These are phyloP conservation scores for Lichtheimia hyalospora DNA, from an alignment of 371 early-diverging fungal species.

Conservation along the genomic window DNA sequence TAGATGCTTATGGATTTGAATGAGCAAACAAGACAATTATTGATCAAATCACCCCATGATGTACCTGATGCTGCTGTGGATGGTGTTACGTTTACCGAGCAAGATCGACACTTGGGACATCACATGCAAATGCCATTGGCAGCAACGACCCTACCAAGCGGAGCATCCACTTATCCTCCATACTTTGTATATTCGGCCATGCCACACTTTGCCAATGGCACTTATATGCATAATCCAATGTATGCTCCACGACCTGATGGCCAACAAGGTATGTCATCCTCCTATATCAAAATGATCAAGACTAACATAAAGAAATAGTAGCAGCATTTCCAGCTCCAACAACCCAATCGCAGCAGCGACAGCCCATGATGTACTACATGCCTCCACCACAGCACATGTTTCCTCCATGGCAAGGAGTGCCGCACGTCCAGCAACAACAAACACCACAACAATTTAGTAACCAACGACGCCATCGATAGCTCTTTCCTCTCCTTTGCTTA, in stretches of 20 bases:
- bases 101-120: not conserved
- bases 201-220: slow-evolving; percentile 6
- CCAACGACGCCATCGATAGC: slow-evolving; percentile 5
- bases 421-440: not conserved
- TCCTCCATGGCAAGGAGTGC: slow-evolving; percentile 12
- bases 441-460: not conserved
- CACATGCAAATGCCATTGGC: slow-evolving; percentile 6
- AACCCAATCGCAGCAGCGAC: slow-evolving; percentile 3
- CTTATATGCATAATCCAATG: not conserved
- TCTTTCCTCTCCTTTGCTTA: not conserved
- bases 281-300: too few relatives aligned
- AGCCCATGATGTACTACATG: not conserved
- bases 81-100: too few relatives aligned
- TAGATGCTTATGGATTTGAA: not conserved
- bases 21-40: not conserved
- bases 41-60: not conserved
- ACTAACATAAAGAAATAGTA: not conserved
- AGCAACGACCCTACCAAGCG: too few relatives aligned
- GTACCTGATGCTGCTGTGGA: too few relatives aligned
- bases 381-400: slow-evolving; percentile 5
- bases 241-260: slow-evolving; percentile 7
- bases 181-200: too few relatives aligned
- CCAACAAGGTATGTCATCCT: slow-evolving; percentile 3
- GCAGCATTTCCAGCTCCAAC: not conserved
- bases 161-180: too few relatives aligned